phyloP scores from a whole-genome alignment of 176 grass and related monocot genomes.

The Olyra latifolia region DNA sequence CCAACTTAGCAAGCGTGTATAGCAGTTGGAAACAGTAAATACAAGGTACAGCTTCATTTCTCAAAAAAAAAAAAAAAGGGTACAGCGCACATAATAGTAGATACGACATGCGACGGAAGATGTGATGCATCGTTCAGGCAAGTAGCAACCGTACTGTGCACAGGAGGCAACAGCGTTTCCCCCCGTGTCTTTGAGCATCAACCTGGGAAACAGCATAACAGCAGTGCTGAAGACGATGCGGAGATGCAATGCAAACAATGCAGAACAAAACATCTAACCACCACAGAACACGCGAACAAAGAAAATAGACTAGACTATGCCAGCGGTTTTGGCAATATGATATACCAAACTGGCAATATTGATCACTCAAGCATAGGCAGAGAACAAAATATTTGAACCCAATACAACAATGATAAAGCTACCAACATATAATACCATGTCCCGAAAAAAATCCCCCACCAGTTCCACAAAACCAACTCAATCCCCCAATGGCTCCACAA shows the following conservation, averaged over 20 bases:
- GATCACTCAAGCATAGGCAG: conserved; percentile 34
- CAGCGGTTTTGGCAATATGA: conserved; percentile 39
- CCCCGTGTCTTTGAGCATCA: neutral
- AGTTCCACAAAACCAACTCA: conserved; percentile 31
- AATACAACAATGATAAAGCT: conserved; percentile 48
- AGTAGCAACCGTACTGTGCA: neutral
- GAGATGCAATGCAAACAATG: neutral
- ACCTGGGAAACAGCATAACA: neutral
- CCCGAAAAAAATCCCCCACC: conserved; percentile 37
- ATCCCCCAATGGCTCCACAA: conserved; percentile 29
- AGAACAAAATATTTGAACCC: conserved; percentile 40
- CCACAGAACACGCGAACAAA: conserved; percentile 19
- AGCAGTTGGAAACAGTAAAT: neutral
- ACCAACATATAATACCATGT: conserved; percentile 47
- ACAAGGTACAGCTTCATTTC: neutral
- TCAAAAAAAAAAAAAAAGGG: no score
- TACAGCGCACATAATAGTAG: neutral
- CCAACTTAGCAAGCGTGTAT: neutral
- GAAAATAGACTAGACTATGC: conserved; percentile 4
- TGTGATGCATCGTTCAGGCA: neutral
- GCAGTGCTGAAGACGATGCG: neutral
- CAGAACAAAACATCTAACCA: neutral
- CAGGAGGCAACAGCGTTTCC: neutral
- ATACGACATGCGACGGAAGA: neutral
- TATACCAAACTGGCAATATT: conserved; percentile 34